A percentile compares a stretch with the other conserved stretches of the same genome.
Conservation (phyloP, 148 eudicot genomes). For the Silene latifolia region DNA sequence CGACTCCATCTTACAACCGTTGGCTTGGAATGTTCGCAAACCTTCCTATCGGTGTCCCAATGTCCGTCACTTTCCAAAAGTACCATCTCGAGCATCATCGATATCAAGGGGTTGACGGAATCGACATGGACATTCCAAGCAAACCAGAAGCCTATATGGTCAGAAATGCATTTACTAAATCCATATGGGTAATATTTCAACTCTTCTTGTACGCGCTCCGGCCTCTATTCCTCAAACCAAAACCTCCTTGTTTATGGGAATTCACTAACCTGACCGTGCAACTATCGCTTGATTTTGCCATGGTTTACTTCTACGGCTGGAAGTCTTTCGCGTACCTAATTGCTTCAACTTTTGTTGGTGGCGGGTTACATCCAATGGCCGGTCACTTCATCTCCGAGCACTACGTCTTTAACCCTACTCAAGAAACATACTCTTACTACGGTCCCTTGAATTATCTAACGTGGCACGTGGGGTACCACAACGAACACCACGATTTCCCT, state of each 20-base stretch:
- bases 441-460: slow-evolving; percentile 80
- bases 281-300: slow-evolving; percentile 49
- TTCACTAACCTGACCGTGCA: slow-evolving; percentile 62
- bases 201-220: slow-evolving; percentile 91
- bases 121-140: slow-evolving; percentile 94
- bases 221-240: slow-evolving; percentile 84
- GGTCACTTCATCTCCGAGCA: slow-evolving; percentile 96
- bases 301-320: slow-evolving; percentile 81
- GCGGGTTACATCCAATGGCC: slow-evolving; percentile 96
- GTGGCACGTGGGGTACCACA: slow-evolving; percentile 95
- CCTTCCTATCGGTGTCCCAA: slow-evolving; percentile 91
- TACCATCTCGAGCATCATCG: slow-evolving; percentile 95
- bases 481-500: slow-evolving; percentile 96
- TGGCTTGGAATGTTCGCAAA: slow-evolving; percentile 94
- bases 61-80: slow-evolving; percentile 96
- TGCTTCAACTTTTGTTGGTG: slow-evolving; percentile 85
- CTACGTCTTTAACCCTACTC: slow-evolving; percentile 70
- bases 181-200: slow-evolving; percentile 75
- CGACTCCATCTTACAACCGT: slow-evolving; percentile 74
- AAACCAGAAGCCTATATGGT: slow-evolving; percentile 63
- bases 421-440: slow-evolving; percentile 89
- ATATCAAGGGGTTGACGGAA: slow-evolving; percentile 84
- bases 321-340: slow-evolving; percentile 65
- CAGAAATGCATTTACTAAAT: slow-evolving; percentile 56
- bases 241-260: slow-evolving; percentile 92